Conservation (phyloP, 495 filamentous ascomycete species). For the Talaromyces adpressus region DNA sequence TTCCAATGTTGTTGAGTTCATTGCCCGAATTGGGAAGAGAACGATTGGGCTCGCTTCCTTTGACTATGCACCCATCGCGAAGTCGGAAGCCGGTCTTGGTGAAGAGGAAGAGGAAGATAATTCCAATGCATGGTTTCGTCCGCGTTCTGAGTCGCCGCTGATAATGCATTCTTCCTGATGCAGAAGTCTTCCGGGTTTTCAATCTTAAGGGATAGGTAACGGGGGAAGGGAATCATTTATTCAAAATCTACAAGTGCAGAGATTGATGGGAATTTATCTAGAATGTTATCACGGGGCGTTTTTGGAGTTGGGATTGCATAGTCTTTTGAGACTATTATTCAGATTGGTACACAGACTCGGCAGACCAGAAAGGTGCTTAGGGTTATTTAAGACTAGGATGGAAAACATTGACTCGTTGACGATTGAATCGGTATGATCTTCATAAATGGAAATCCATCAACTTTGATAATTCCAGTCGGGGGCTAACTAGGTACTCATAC, state of each 20-base stretch:
- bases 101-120: conserved; percentile 6
- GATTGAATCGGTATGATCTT: neutral
- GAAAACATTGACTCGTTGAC: neutral
- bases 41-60: conserved; percentile 14
- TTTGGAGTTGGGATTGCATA: neutral
- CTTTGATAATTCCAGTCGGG: neutral
- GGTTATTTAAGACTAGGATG: neutral
- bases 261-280: neutral
- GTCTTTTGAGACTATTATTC: neutral
- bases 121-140: neutral
- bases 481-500: conserved; percentile 1
- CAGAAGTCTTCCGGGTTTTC: neutral
- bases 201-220: neutral
- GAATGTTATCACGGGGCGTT: neutral
- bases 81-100: conserved; percentile 9
- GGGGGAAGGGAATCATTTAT: neutral
- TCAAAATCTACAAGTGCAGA: neutral
- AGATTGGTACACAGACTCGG: neutral
- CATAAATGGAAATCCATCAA: neutral
- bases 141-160: neutral
- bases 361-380: neutral
- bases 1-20: conserved; percentile 11
- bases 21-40: conserved; percentile 14
- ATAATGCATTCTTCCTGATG: too few relatives aligned
- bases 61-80: conserved; percentile 13